Conservation (phyloP, 371 early-diverging fungal species). For the Paraphysoderma sedebokerense region DNA sequence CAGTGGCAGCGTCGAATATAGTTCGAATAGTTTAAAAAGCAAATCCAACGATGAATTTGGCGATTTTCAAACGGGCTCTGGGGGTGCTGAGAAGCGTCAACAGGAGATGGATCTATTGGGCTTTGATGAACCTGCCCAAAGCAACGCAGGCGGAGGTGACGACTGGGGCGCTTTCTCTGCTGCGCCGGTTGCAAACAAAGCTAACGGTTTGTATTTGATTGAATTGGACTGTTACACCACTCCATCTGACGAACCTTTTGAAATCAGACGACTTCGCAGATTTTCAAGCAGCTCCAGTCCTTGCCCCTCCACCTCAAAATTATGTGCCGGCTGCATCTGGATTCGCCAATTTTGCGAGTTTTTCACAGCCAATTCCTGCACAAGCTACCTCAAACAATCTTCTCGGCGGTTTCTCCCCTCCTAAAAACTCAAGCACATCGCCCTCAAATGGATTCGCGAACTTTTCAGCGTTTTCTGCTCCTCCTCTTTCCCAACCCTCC, state of each 20-base stretch:
- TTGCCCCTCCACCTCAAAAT: background rate
- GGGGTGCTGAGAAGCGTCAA: conserved; percentile 6
- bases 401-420: background rate
- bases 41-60: conserved; percentile 17
- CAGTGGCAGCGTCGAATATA: conserved; percentile 2
- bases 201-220: too few relatives aligned
- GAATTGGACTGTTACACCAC: too few relatives aligned
- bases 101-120: background rate
- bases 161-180: conserved; percentile 1
- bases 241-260: conserved; percentile 1
- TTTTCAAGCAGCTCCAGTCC: conserved; percentile 15
- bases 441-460: background rate
- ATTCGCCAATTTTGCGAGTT: conserved; percentile 9
- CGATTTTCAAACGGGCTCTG: conserved; percentile 15
- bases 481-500: background rate
- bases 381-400: background rate
- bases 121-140: background rate
- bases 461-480: background rate
- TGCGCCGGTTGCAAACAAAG: background rate
- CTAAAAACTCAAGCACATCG: background rate
- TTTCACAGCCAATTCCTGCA: background rate
- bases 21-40: conserved; percentile 1
- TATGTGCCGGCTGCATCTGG: background rate
- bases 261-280: conserved; percentile 16
- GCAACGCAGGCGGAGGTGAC: background rate